A percentile compares a stretch with the other conserved stretches of the same genome.
Evolutionary conservation across 257 asterid species (phyloP).

Genomic region (Nicotiana knightiana): DNA sequence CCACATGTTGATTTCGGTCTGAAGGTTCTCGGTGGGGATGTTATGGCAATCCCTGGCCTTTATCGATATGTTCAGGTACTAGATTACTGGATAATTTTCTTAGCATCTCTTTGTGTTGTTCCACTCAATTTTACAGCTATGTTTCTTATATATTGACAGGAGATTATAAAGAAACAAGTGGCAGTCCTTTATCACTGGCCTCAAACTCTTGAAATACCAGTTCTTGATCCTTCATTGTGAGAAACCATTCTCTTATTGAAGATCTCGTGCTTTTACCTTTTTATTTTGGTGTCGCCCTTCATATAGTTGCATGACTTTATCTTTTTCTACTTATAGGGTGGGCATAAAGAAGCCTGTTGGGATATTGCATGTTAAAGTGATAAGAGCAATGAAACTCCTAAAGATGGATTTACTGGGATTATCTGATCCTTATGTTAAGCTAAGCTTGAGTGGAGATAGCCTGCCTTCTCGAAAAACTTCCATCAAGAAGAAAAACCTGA

Average conservation of each 20-base stretch:
- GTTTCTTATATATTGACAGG: slow-evolving; percentile 35
- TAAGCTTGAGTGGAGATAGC: slow-evolving; percentile 67
- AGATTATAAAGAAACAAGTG: slow-evolving; percentile 59
- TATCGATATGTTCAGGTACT: slow-evolving; percentile 73
- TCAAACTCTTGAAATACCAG: slow-evolving; percentile 64
- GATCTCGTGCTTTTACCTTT: too few relatives aligned
- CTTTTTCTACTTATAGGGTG: slow-evolving; percentile 34
- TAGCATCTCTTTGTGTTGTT: background rate
- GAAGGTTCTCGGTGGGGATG: slow-evolving; percentile 69
- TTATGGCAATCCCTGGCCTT: slow-evolving; percentile 84
- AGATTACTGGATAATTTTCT: background rate
- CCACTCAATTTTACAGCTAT: background rate
- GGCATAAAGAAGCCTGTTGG: slow-evolving; percentile 77
- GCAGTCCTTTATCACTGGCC: slow-evolving; percentile 83
- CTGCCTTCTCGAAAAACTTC: slow-evolving; percentile 63
- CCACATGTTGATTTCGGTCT: slow-evolving; percentile 79
- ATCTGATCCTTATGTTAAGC: slow-evolving; percentile 86
- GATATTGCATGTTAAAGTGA: slow-evolving; percentile 72
- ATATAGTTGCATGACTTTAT: too few relatives aligned
- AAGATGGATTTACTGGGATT: slow-evolving; percentile 84
- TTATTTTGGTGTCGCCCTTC: background rate
- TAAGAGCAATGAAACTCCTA: slow-evolving; percentile 71
- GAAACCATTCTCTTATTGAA: background rate
- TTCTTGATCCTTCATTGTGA: slow-evolving; percentile 74
- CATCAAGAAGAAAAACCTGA: slow-evolving; percentile 68